These are phyloP conservation scores for Pinus taeda DNA, from an alignment of 75 land plant species.

Conservation along the genomic window DNA sequence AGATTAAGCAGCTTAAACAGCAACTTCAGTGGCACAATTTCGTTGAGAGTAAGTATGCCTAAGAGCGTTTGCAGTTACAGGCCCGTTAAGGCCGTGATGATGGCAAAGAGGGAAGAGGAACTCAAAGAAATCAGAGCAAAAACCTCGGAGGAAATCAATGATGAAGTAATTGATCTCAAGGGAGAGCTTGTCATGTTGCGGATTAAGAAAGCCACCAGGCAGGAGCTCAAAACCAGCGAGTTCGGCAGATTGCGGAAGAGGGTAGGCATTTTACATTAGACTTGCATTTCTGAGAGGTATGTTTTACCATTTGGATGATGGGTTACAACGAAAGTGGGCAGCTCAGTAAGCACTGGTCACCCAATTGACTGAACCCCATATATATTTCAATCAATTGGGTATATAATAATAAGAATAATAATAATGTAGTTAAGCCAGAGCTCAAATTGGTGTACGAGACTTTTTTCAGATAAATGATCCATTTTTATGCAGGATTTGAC, in stretches of 20 bases:
- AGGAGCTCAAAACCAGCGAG: constrained; percentile 82
- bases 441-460: no score
- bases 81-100: constrained; percentile 28
- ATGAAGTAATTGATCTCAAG: constrained; percentile 77
- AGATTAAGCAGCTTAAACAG: neutral
- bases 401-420: no score
- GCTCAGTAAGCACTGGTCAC: neutral
- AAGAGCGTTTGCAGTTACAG: neutral
- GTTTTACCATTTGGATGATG: no score
- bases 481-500: no score
- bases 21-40: neutral
- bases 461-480: no score
- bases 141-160: constrained; percentile 71
- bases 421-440: no score
- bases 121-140: constrained; percentile 71
- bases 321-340: no score
- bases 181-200: constrained; percentile 91
- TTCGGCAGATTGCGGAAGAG: constrained; percentile 76
- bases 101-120: constrained; percentile 86
- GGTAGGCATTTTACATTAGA: constrained; percentile 28
- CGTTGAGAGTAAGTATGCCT: neutral
- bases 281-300: neutral
- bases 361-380: neutral
- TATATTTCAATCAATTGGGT: neutral
- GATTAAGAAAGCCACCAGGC: constrained; percentile 62